Conservation (phyloP, 1,284 basidiomycete genomes). For the Golubevia pallescens region DNA sequence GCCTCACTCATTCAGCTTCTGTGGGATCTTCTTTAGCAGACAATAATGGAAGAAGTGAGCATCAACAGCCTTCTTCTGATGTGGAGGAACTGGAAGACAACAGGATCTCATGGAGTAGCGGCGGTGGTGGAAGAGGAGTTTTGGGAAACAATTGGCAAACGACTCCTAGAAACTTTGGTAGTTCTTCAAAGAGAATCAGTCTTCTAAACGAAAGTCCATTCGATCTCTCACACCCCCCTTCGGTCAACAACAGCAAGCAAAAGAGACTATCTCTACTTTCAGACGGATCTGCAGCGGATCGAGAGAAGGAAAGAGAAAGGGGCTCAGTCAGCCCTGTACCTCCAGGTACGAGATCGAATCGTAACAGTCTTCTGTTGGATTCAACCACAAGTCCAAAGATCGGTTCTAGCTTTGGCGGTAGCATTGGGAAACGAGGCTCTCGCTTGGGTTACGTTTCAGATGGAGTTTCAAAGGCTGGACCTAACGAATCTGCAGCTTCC, state of each 20-base stretch:
- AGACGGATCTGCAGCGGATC: conserved; percentile 8
- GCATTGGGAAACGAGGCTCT: not conserved
- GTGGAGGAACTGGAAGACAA: too few relatives aligned
- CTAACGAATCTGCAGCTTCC: conserved; percentile 37
- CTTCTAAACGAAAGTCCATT: not conserved
- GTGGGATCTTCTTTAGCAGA: not conserved
- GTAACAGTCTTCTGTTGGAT: conserved; percentile 18
- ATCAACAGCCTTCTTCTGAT: too few relatives aligned
- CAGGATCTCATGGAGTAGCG: too few relatives aligned
- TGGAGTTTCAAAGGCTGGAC: conserved; percentile 13
- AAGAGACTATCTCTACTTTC: conserved; percentile 38
- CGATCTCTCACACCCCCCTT: conserved; percentile 12
- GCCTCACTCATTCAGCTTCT: not conserved
- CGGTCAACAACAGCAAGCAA: not conserved
- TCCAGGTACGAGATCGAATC: not conserved
- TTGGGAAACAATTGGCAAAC: conserved; percentile 16
- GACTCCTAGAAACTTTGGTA: conserved; percentile 32
- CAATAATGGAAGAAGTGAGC: not conserved
- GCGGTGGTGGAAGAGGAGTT: conserved; percentile 19
- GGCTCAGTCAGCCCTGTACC: conserved; percentile 15
- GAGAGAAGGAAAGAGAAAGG: not conserved
- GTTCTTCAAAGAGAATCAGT: conserved; percentile 10
- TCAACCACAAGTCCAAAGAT: not conserved
- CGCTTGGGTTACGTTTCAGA: not conserved
- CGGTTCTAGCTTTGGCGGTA: not conserved